phyloP scores from a whole-genome alignment of 1,284 basidiomycete genomes.

The Ganoderma resinaceum region DNA sequence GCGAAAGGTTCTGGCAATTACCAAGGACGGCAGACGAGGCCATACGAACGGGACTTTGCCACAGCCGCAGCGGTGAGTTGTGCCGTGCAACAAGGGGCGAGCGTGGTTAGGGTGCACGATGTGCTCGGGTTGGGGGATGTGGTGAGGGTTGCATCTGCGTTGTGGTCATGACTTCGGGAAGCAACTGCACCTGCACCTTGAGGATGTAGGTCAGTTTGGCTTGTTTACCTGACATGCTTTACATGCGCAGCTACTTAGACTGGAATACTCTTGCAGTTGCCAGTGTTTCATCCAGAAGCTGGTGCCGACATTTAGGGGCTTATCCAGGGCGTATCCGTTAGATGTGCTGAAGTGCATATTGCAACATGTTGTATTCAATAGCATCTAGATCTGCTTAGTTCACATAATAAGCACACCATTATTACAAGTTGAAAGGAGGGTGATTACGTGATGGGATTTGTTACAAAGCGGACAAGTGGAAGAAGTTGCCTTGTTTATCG shows the following conservation, averaged over 20 bases:
- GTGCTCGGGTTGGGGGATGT: slow-evolving; percentile 72
- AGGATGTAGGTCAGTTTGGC: neutral
- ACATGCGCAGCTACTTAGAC: too few species aligned
- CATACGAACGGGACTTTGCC: slow-evolving; percentile 79
- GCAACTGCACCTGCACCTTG: neutral
- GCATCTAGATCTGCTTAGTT: neutral
- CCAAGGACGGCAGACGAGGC: slow-evolving; percentile 55
- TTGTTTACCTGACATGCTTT: neutral
- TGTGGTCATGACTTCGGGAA: slow-evolving; percentile 41
- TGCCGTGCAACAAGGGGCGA: slow-evolving; percentile 78
- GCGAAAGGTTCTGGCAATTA: slow-evolving; percentile 42
- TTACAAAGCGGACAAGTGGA: neutral
- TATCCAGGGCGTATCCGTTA: too few species aligned
- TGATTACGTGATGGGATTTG: slow-evolving; percentile 8
- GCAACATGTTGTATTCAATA: too few species aligned
- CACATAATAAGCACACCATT: neutral
- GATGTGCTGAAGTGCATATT: too few species aligned
- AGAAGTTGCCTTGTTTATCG: slow-evolving; percentile 7
- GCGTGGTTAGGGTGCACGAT: slow-evolving; percentile 88
- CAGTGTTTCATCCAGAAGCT: neutral
- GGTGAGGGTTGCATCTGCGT: slow-evolving; percentile 56
- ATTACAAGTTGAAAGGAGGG: neutral
- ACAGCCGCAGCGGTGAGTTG: slow-evolving; percentile 85
- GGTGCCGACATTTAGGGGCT: too few species aligned
- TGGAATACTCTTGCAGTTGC: too few species aligned